phyloP scores from a whole-genome alignment of 2,329 filamentous ascomycete species.

The Verticillium dahliae region DNA sequence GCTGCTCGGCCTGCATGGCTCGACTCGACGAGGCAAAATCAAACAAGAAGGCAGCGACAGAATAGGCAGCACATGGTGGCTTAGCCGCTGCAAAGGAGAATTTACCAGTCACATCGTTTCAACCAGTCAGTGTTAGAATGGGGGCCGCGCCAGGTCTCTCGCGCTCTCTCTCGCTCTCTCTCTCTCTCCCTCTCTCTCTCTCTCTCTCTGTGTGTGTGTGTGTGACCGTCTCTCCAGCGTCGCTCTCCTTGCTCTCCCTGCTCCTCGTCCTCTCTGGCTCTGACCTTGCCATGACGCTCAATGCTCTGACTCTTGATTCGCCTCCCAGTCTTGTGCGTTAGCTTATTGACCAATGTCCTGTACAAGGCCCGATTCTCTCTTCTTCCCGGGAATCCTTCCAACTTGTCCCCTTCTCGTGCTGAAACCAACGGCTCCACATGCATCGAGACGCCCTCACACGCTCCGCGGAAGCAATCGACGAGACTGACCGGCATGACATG shows the following conservation, averaged over 20 bases:
- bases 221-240: neutral
- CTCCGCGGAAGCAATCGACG: too few relatives aligned
- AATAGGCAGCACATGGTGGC: constrained; percentile 6
- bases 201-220: neutral
- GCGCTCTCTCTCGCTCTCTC: neutral
- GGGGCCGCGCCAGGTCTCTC: neutral
- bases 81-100: constrained; percentile 12
- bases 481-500: too few relatives aligned
- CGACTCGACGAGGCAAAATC: neutral
- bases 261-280: neutral
- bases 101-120: constrained; percentile 7
- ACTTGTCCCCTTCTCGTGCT: too few relatives aligned
- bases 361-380: neutral
- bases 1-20: neutral
- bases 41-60: neutral
- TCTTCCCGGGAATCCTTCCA: neutral
- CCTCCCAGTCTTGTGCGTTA: too few relatives aligned
- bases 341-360: too few relatives aligned
- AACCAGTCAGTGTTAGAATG: neutral
- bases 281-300: neutral
- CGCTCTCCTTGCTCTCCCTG: neutral
- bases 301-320: neutral
- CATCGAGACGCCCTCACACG: too few relatives aligned
- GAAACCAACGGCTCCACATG: too few relatives aligned
- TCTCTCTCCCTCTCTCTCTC: neutral